A percentile compares a stretch with the other conserved stretches of the same genome.
These are phyloP conservation scores for Sugiyamaella qingdaonensis DNA, from an alignment of 805 yeast genomes.

Conservation along the genomic window DNA sequence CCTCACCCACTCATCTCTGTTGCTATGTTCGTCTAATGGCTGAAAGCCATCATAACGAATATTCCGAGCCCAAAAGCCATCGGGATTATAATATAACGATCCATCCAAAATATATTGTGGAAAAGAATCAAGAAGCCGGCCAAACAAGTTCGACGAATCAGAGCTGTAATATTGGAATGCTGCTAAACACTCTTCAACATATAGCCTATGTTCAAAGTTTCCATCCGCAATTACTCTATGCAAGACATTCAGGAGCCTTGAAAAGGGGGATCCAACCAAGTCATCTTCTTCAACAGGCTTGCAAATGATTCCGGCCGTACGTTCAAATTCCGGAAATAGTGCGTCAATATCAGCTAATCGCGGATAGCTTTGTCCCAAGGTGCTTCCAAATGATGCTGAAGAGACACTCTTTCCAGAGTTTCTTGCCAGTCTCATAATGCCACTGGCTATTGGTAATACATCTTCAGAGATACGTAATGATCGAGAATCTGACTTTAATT, in stretches of 20 bases:
- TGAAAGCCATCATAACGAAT: no score
- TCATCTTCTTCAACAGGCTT: conserved; percentile 2
- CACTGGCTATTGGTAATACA: neutral
- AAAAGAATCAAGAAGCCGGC: neutral
- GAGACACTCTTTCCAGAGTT: neutral
- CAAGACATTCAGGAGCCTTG: conserved; percentile 7
- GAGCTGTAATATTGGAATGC: neutral
- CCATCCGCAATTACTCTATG: conserved; percentile 2
- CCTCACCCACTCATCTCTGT: no score
- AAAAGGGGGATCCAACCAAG: neutral
- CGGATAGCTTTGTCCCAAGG: neutral
- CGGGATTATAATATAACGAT: neutral
- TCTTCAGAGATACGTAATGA: neutral
- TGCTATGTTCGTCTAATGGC: no score
- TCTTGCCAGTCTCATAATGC: neutral
- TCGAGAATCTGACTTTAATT: neutral
- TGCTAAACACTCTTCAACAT: neutral
- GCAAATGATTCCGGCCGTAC: neutral
- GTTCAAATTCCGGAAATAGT: neutral
- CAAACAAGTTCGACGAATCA: neutral
- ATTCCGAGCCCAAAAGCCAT: neutral
- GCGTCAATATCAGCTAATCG: neutral
- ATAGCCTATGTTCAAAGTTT: conserved; percentile 7
- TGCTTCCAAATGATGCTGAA: neutral
- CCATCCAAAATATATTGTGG: neutral